These are phyloP conservation scores for Aegilops longissima DNA, from an alignment of 176 grass and related monocot species.

Conservation along the genomic window DNA sequence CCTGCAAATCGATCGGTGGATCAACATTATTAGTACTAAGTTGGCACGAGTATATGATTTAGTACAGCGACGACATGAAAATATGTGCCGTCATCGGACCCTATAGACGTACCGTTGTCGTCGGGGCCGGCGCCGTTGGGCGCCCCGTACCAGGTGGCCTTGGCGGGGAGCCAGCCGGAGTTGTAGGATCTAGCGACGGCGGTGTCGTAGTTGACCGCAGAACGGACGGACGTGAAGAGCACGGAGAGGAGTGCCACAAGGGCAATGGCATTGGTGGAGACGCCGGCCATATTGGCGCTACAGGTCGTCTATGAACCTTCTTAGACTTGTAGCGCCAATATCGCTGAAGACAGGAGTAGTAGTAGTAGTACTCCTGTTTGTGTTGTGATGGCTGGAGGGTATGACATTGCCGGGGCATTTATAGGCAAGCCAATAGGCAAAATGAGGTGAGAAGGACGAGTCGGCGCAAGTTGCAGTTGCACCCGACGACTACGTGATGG, in stretches of 20 bases:
- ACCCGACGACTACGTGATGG: slow-evolving; percentile 26
- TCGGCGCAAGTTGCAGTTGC: slow-evolving; percentile 17
- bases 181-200: not conserved
- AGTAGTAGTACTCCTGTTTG: not conserved
- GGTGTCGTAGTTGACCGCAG: not conserved
- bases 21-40: not conserved
- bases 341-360: not conserved
- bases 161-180: slow-evolving; percentile 35
- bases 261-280: not conserved
- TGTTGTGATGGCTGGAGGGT: not conserved
- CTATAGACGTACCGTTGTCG: slow-evolving; percentile 33
- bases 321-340: not conserved
- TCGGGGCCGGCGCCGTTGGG: slow-evolving; percentile 52
- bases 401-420: slow-evolving; percentile 27
- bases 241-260: slow-evolving; percentile 18
- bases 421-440: slow-evolving; percentile 7
- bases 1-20: slow-evolving; percentile 26
- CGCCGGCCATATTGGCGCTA: not conserved
- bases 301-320: not conserved
- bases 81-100: not conserved
- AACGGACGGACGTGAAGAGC: slow-evolving; percentile 11
- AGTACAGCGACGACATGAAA: not conserved
- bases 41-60: not conserved
- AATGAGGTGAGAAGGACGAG: not conserved
- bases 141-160: slow-evolving; percentile 61